These are phyloP conservation scores for Boletellus ananiceps DNA, from an alignment of 768 basidiomycete genomes.

Conservation along the genomic window DNA sequence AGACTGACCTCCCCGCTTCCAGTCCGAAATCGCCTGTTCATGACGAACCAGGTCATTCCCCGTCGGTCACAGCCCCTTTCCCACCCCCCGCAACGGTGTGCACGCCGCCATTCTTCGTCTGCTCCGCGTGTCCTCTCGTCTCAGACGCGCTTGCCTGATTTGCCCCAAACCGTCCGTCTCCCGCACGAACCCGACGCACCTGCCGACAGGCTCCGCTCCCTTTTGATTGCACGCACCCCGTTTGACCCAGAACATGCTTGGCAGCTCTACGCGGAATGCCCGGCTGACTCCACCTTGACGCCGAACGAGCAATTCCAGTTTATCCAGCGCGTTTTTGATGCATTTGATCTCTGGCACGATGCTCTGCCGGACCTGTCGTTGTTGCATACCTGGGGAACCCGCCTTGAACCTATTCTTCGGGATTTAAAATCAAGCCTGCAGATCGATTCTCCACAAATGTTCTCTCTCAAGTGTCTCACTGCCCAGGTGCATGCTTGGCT, in stretches of 20 bases:
- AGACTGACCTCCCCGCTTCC: slow-evolving; percentile 7
- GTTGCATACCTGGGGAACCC: slow-evolving; percentile 34
- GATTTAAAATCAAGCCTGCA: slow-evolving; percentile 23
- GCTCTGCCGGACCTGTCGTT: slow-evolving; percentile 14
- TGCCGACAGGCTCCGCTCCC: slow-evolving; percentile 14
- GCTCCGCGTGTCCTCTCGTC: slow-evolving; percentile 14
- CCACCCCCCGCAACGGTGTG: slow-evolving; percentile 13
- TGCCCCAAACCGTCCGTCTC: neutral
- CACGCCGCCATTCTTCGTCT: slow-evolving; percentile 23
- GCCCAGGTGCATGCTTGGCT: slow-evolving; percentile 34
- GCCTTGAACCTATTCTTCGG: slow-evolving; percentile 34
- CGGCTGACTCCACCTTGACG: slow-evolving; percentile 16
- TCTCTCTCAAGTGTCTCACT: slow-evolving; percentile 26
- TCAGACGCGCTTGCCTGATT: slow-evolving; percentile 10
- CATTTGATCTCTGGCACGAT: slow-evolving; percentile 14
- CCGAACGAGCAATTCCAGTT: slow-evolving; percentile 25
- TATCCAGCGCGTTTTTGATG: slow-evolving; percentile 20
- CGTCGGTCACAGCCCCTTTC: slow-evolving; percentile 18
- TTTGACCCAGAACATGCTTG: slow-evolving; percentile 40
- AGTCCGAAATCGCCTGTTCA: slow-evolving; percentile 35
- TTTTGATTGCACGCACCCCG: slow-evolving; percentile 14
- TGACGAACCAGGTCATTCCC: slow-evolving; percentile 34
- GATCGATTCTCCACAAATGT: slow-evolving; percentile 15
- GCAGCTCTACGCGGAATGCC: slow-evolving; percentile 32
- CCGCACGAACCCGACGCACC: slow-evolving; percentile 7